Evolutionary conservation across 1,139 yeast species (phyloP).

Genomic region (Sugiyamaella sp.): DNA sequence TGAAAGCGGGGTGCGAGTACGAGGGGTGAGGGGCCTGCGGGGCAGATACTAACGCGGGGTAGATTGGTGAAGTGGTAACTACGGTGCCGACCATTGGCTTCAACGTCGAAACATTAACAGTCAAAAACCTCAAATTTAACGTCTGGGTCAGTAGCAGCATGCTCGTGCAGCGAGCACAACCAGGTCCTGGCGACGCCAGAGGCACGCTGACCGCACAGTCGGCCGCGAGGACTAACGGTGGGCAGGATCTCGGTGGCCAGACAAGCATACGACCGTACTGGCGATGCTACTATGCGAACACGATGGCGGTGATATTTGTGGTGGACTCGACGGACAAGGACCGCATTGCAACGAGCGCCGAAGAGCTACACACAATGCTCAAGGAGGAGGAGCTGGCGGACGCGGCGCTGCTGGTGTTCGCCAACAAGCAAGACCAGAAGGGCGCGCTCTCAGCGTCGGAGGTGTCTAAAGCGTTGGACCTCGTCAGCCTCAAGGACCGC

Average conservation of each 20-base stretch:
- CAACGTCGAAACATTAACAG: constrained; percentile 91
- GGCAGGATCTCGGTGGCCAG: constrained; percentile 95
- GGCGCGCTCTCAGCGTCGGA: constrained; percentile 96
- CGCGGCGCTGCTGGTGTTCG: constrained; percentile 89
- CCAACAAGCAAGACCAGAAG: constrained; percentile 96
- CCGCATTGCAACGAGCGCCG: constrained; percentile 82
- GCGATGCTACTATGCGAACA: constrained; percentile 95
- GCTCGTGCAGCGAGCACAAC: neutral
- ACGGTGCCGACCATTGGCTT: constrained; percentile 97
- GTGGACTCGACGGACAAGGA: constrained; percentile 97
- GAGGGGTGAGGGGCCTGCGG: neutral
- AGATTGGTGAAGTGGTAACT: constrained; percentile 87
- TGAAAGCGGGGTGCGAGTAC: constrained; percentile 23
- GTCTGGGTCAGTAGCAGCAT: constrained; percentile 51
- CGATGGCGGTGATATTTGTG: constrained; percentile 95
- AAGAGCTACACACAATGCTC: constrained; percentile 89
- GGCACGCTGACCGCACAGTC: neutral
- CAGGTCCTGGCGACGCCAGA: constrained; percentile 2
- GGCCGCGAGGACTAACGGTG: constrained; percentile 27
- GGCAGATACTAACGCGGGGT: constrained; percentile 9
- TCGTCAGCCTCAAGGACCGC: constrained; percentile 89
- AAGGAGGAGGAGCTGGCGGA: constrained; percentile 90
- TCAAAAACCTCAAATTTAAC: constrained; percentile 87
- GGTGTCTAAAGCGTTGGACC: constrained; percentile 81
- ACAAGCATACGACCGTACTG: constrained; percentile 96